phyloP scores from a whole-genome alignment of 345 rosid species.

The Stellera chamaejasme region DNA sequence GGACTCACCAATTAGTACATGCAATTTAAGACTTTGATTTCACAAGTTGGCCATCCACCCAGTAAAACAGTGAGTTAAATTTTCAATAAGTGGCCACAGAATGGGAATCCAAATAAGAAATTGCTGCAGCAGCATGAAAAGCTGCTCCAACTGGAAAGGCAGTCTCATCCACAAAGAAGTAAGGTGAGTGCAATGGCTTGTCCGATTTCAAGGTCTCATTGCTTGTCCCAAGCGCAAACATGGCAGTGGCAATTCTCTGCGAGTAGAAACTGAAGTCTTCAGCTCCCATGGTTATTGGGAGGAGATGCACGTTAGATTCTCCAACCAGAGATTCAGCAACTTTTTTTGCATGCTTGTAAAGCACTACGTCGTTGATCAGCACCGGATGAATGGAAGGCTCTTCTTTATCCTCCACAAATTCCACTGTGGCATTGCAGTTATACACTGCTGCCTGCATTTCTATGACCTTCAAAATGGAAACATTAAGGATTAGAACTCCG shows the following conservation, averaged over 20 bases:
- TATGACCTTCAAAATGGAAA: conserved; percentile 28
- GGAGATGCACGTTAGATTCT: conserved; percentile 36
- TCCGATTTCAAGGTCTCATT: conserved; percentile 48
- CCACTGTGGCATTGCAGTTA: conserved; percentile 39
- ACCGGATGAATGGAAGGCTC: conserved; percentile 40
- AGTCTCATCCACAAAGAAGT: conserved; percentile 52
- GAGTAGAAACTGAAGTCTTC: conserved; percentile 74
- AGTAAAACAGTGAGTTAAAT: too few relatives aligned
- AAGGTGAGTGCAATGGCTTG: conserved; percentile 48
- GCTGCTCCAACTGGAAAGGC: conserved; percentile 62
- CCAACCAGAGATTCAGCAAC: conserved; percentile 52
- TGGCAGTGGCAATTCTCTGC: conserved; percentile 42
- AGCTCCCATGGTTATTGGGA: conserved; percentile 52
- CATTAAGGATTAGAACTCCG: too few relatives aligned
- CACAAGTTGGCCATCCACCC: too few relatives aligned
- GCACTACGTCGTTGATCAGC: conserved; percentile 38
- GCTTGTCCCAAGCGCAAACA: conserved; percentile 42
- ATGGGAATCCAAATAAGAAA: conserved; percentile 44
- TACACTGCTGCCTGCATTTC: conserved; percentile 60
- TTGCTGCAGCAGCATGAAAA: conserved; percentile 54
- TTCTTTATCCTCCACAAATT: conserved; percentile 45
- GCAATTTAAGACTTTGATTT: too few relatives aligned
- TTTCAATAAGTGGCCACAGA: conserved; percentile 15
- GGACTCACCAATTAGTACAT: too few relatives aligned
- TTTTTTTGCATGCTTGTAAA: conserved; percentile 44